Conservation (phyloP, 2,329 filamentous ascomycete genomes). For the Neopestalotiopsis clavispora region DNA sequence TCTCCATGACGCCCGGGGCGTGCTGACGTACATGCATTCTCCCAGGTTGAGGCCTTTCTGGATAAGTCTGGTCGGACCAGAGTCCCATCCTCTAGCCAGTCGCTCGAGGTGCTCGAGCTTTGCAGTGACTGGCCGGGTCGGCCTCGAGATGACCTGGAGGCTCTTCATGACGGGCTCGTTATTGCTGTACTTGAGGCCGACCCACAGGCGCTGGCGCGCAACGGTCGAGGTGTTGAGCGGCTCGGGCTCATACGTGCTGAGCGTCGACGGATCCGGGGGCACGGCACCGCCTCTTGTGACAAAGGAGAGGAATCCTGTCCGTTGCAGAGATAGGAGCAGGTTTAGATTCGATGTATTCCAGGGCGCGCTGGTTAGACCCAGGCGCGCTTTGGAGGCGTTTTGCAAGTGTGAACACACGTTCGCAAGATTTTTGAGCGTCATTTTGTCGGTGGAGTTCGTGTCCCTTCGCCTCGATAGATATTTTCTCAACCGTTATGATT, state of each 20-base stretch:
- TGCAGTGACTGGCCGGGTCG: conserved; percentile 73
- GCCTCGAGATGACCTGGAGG: conserved; percentile 72
- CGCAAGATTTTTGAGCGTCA: conserved; percentile 76
- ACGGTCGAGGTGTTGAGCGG: conserved; percentile 73
- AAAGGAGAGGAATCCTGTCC: conserved; percentile 79
- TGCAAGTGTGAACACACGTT: conserved; percentile 90
- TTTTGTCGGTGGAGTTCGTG: conserved; percentile 37
- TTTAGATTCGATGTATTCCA: conserved; percentile 81
- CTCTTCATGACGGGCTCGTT: conserved; percentile 77
- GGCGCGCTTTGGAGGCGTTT: conserved; percentile 83
- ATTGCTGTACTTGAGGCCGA: conserved; percentile 90
- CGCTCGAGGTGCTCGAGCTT: conserved; percentile 64
- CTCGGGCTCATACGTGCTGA: conserved; percentile 54
- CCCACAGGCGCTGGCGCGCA: conserved; percentile 77
- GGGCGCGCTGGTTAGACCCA: conserved; percentile 83
- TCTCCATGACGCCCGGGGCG: conserved; percentile 81
- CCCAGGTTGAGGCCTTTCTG: conserved; percentile 74
- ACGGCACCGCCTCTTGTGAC: conserved; percentile 73
- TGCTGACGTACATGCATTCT: conserved; percentile 82
- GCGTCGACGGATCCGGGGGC: conserved; percentile 52
- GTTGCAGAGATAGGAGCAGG: conserved; percentile 78
- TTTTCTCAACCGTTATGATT: background rate
- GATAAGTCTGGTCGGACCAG: conserved; percentile 66
- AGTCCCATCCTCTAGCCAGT: conserved; percentile 71
- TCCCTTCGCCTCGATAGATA: background rate